Conservation (phyloP, 2,329 filamentous ascomycete genomes). For the Coleophoma eucalyptorum region DNA sequence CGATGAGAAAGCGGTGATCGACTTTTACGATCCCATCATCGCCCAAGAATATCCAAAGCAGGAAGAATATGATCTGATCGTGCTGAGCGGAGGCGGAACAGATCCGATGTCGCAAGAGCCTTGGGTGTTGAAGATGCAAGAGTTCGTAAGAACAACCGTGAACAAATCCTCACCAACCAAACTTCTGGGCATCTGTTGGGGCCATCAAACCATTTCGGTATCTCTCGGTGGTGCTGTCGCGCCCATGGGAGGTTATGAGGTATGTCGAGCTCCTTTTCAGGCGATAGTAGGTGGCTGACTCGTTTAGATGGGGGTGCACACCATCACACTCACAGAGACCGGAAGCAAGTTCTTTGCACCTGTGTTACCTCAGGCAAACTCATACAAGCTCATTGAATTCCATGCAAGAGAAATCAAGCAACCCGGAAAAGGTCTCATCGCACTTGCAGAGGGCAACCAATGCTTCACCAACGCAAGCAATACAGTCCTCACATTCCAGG, state of each 20-base stretch:
- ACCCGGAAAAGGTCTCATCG: slow-evolving; percentile 28
- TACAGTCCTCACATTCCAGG: slow-evolving; percentile 39
- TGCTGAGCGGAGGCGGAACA: slow-evolving; percentile 38
- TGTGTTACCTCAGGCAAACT: slow-evolving; percentile 8
- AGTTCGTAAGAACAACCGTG: slow-evolving; percentile 32
- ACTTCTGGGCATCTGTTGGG: slow-evolving; percentile 37
- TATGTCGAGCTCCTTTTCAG: slow-evolving; percentile 14
- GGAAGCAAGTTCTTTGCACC: slow-evolving; percentile 34
- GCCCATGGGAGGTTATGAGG: slow-evolving; percentile 34
- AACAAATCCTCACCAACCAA: slow-evolving; percentile 26
- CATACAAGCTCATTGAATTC: slow-evolving; percentile 34
- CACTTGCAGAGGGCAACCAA: slow-evolving; percentile 33
- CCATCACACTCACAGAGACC: slow-evolving; percentile 31
- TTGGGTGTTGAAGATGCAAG: slow-evolving; percentile 39
- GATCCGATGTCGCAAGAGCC: slow-evolving; percentile 33
- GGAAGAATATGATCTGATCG: slow-evolving; percentile 35
- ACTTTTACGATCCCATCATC: slow-evolving; percentile 23
- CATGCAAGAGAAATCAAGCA: slow-evolving; percentile 35
- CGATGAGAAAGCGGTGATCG: slow-evolving; percentile 5
- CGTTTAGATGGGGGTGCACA: slow-evolving; percentile 30
- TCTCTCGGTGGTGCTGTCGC: slow-evolving; percentile 34
- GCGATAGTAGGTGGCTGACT: not conserved
- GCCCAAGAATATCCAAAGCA: slow-evolving; percentile 29
- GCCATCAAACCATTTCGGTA: slow-evolving; percentile 37
- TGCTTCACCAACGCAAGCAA: slow-evolving; percentile 33